Conservation (phyloP, 139 green algal genomes). For the Yamagishiella unicocca region DNA sequence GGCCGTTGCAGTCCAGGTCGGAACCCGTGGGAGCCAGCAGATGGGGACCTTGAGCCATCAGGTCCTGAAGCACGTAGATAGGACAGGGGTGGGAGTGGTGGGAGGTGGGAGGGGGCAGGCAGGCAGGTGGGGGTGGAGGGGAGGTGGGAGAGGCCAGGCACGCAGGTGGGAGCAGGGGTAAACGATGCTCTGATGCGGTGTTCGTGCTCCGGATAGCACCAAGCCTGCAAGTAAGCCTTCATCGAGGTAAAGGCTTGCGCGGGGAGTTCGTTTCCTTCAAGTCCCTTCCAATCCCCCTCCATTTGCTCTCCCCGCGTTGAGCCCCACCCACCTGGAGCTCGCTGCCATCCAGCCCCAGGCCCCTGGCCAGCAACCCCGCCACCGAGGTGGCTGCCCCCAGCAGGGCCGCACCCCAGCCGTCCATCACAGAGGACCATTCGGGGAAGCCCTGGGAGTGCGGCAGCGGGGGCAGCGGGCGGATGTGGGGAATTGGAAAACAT, state of each 20-base stretch:
- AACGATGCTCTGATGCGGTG: no score
- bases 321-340: conserved; percentile 21
- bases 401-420: conserved; percentile 81
- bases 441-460: conserved; percentile 71
- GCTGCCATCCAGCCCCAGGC: background rate
- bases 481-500: no score
- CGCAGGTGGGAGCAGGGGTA: background rate
- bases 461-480: no score
- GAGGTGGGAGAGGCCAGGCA: background rate
- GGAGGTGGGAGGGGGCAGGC: background rate
- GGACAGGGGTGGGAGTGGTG: background rate
- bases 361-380: conserved; percentile 16
- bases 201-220: no score
- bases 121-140: no score
- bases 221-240: no score
- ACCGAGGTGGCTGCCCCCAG: conserved; percentile 13
- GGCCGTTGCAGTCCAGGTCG: conserved; percentile 74
- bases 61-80: background rate
- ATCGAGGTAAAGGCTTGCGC: no score
- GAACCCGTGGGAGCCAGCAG: conserved; percentile 92
- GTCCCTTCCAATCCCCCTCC: no score
- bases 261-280: no score
- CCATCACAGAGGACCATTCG: conserved; percentile 85
- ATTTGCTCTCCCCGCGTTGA: no score
- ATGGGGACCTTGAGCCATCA: conserved; percentile 88